Evolutionary conservation across 352 stramenopile genomes (phyloP), one percentile per base, ranked within the genome.

Genomic region (Pythium vanterpoolii): DNA sequence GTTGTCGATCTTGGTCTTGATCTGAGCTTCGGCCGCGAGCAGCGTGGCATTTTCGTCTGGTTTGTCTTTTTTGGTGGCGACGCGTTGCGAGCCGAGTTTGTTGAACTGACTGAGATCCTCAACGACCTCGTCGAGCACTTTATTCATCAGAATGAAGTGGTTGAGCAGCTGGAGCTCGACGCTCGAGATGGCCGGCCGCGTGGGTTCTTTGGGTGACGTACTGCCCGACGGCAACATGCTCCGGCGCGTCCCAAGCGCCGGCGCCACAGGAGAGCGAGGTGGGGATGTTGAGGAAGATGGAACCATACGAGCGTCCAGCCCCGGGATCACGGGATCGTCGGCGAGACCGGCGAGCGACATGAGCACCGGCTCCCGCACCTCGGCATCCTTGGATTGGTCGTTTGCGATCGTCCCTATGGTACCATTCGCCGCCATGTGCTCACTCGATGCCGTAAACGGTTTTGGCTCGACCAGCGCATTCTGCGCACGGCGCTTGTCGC

Each of bases 61-160:
- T 14, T 59, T 55, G 16, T 58, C 51, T 34, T 30, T 62, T 30
- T 55, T 68, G n/a, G 27, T 14, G 2, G 60, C 51, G 4, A 72
- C 54, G 10, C 69, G 68, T 30, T 74, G 56, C 1, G 73, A 59
- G 5, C 74, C 74, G 4, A 78, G 36, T 4, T 57, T 66, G 43
- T 72, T 83, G 36, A 83, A 59, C 4, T 73, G 49, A 56, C 74
- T 74, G 45, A 83, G 60, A 40, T 83, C 74, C 28, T 83, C 73
- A 33, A 83, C 69, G 11, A 72, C 66, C 27, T 77, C 62, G 57
- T 73, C 58, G 8, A 79, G 66, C 9, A 78, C 71, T 36, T 83
- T 74, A 23, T 69, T 62, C 42, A 79, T 61, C 19, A 79, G 51
- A 24, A 83, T 66, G 48, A 83, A 83, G 4, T 78, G 62, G 44